A percentile compares a stretch with the other conserved stretches of the same genome.
Evolutionary conservation across 75 land plant genomes (phyloP).

Genomic region (Pinus albicaulis): DNA sequence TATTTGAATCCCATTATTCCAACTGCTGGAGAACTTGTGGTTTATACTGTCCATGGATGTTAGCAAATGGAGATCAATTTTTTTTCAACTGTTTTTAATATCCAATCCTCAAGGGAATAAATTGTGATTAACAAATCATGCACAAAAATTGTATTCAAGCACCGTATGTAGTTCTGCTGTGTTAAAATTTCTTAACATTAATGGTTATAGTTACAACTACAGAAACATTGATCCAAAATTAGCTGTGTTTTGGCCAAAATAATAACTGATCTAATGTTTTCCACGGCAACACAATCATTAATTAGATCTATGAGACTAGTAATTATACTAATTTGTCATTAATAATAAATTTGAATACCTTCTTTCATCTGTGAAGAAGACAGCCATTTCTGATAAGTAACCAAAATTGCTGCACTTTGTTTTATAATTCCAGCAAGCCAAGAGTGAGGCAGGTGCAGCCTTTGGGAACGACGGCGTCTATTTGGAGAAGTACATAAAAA

Average conservation of each 20-base stretch:
- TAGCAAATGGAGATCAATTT: neutral
- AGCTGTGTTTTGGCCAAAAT: neutral
- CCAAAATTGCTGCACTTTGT: neutral
- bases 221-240: neutral
- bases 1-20: neutral
- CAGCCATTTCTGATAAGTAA: neutral
- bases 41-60: neutral
- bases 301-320: neutral
- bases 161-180: neutral
- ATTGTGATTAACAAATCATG: neutral
- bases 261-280: neutral
- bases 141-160: neutral
- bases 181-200: neutral
- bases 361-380: neutral
- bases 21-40: neutral
- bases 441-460: constrained; percentile 97
- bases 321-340: neutral
- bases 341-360: neutral
- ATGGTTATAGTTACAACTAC: neutral
- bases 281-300: neutral
- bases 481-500: constrained; percentile 83
- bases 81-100: neutral
- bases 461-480: constrained; percentile 99
- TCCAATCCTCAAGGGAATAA: neutral
- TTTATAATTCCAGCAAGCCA: constrained; percentile 75